A percentile compares a stretch with the other conserved stretches of the same genome.
phyloP scores from a whole-genome alignment of 2,329 filamentous ascomycete genomes.

The Penicillium rolfsii region DNA sequence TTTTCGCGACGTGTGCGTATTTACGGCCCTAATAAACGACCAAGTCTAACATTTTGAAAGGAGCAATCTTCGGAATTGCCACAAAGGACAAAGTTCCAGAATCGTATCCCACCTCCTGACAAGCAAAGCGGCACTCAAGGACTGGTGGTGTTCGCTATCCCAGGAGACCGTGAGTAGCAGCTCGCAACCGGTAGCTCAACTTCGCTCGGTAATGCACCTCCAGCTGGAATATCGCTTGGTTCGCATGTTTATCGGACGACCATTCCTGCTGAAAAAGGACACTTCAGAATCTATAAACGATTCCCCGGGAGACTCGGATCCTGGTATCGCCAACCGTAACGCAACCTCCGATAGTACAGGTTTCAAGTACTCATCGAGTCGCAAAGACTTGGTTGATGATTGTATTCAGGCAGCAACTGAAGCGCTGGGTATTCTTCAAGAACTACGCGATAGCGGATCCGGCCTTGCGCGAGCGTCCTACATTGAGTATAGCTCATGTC shows the following conservation, averaged over 20 bases:
- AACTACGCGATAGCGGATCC: conserved; percentile 26
- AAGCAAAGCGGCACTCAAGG: not conserved
- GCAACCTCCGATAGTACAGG: not conserved
- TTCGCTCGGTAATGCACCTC: conserved; percentile 28
- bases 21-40: not conserved
- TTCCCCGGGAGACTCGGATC: conserved; percentile 7
- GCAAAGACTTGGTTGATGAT: conserved; percentile 5
- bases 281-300: conserved; percentile 3
- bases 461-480: conserved; percentile 41
- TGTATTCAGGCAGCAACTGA: conserved; percentile 4
- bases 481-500: conserved; percentile 42
- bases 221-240: conserved; percentile 53
- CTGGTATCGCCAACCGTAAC: not conserved
- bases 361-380: not conserved
- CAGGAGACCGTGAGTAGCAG: not conserved
- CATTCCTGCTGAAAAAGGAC: conserved; percentile 47
- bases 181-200: conserved; percentile 1
- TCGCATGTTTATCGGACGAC: conserved; percentile 55
- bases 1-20: not conserved
- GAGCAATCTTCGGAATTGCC: not conserved
- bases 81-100: not conserved
- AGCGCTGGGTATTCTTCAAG: conserved; percentile 11
- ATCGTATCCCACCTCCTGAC: not conserved
- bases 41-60: not conserved
- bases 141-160: not conserved